phyloP scores from a whole-genome alignment of 148 eudicot species.

The Rhododendron simsii region DNA sequence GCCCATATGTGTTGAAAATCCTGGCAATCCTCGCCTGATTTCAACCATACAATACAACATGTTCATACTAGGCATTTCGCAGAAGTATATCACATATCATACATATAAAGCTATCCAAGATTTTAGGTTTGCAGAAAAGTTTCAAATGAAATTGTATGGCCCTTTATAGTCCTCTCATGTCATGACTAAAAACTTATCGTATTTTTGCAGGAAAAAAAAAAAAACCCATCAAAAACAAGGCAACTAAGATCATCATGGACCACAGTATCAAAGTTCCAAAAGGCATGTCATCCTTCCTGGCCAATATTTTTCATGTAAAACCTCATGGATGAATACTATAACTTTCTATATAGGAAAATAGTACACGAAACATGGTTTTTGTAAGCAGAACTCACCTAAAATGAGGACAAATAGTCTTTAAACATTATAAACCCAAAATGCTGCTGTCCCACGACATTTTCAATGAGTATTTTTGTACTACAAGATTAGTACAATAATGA shows the following conservation, averaged over 20 bases:
- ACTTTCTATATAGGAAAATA: background rate
- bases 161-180: background rate
- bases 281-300: background rate
- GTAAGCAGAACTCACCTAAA: background rate
- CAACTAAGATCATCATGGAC: background rate
- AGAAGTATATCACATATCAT: background rate
- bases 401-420: background rate
- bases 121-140: background rate
- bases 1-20: slow-evolving; percentile 96
- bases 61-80: background rate
- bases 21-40: slow-evolving; percentile 92
- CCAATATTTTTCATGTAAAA: background rate
- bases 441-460: background rate
- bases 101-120: background rate
- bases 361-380: background rate
- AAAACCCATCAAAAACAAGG: background rate
- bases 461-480: background rate
- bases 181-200: background rate
- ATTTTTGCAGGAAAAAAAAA: background rate
- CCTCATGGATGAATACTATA: background rate
- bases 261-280: background rate
- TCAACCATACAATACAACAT: background rate
- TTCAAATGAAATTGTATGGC: background rate
- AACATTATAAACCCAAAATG: background rate
- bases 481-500: background rate